Conservation (phyloP, 805 yeast genomes). For the Pichia cabralensis region DNA sequence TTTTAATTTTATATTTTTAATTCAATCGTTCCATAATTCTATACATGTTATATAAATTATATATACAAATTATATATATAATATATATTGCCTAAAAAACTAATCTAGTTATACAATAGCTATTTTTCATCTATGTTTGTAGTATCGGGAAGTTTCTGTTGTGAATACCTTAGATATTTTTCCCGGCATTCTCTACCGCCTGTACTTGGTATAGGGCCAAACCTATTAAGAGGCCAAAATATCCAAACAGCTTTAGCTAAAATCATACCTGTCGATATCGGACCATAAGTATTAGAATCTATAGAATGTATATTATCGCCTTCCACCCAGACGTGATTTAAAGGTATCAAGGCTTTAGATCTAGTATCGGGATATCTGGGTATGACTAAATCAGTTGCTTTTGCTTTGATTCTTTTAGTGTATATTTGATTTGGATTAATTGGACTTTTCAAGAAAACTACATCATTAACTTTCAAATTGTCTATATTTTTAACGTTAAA, state of each 20-base stretch:
- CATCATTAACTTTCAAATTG: constrained; percentile 51
- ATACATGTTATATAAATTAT: too few species aligned
- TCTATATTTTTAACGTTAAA: constrained; percentile 40
- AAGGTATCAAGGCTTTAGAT: constrained; percentile 50
- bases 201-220: constrained; percentile 33
- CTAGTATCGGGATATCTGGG: constrained; percentile 64
- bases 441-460: constrained; percentile 72
- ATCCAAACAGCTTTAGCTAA: constrained; percentile 64
- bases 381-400: constrained; percentile 57
- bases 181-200: constrained; percentile 47
- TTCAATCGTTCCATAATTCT: too few species aligned
- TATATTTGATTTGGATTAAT: constrained; percentile 64
- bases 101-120: too few species aligned
- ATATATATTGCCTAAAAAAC: too few species aligned
- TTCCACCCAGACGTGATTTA: constrained; percentile 87
- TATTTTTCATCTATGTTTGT: too few species aligned
- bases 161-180: constrained; percentile 10
- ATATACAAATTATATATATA: too few species aligned
- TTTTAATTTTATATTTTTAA: too few species aligned
- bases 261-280: constrained; percentile 71
- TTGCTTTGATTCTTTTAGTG: constrained; percentile 70
- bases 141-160: too few species aligned
- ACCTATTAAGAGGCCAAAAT: constrained; percentile 59
- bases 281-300: constrained; percentile 85
- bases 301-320: constrained; percentile 83